phyloP scores from a whole-genome alignment of 108 stramenopile genomes.

The Cyclotella sp. region DNA sequence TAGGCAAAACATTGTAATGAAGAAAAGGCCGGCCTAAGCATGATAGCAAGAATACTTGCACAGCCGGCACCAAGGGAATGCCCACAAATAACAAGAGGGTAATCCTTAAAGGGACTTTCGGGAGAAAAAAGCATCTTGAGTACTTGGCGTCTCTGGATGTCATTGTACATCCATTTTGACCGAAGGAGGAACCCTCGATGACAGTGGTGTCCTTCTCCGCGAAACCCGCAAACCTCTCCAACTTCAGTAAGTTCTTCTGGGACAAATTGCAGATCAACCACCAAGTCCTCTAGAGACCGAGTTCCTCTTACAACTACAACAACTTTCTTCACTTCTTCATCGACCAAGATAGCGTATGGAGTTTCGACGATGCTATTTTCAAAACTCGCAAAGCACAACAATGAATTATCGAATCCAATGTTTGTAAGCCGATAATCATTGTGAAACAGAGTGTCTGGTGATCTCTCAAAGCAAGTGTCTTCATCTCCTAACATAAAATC shows the following conservation, averaged over 20 bases:
- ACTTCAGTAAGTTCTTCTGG: conserved; percentile 44
- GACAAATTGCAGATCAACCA: conserved; percentile 59
- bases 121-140: conserved; percentile 22
- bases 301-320: conserved; percentile 71
- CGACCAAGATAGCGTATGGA: conserved; percentile 68
- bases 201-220: conserved; percentile 46
- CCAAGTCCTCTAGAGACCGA: conserved; percentile 67
- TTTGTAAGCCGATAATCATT: conserved; percentile 5
- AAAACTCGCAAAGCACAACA: conserved; percentile 57
- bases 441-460: conserved; percentile 5
- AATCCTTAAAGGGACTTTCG: conserved; percentile 31
- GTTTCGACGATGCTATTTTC: conserved; percentile 40
- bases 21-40: conserved; percentile 58
- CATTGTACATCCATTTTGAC: conserved; percentile 37
- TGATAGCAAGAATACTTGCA: conserved; percentile 49
- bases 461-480: not conserved
- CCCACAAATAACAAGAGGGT: conserved; percentile 50
- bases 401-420: conserved; percentile 14
- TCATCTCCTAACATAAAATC: conserved; percentile 9
- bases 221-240: conserved; percentile 51
- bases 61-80: conserved; percentile 62
- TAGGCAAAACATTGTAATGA: conserved; percentile 23
- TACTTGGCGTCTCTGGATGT: conserved; percentile 14
- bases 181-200: conserved; percentile 54
- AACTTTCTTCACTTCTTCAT: conserved; percentile 53